Percentiles rank a stretch among this genome's conserved stretches.
Evolutionary conservation across 1,139 yeast genomes (phyloP).

Genomic region (Debaryomycetaceae sp.): DNA sequence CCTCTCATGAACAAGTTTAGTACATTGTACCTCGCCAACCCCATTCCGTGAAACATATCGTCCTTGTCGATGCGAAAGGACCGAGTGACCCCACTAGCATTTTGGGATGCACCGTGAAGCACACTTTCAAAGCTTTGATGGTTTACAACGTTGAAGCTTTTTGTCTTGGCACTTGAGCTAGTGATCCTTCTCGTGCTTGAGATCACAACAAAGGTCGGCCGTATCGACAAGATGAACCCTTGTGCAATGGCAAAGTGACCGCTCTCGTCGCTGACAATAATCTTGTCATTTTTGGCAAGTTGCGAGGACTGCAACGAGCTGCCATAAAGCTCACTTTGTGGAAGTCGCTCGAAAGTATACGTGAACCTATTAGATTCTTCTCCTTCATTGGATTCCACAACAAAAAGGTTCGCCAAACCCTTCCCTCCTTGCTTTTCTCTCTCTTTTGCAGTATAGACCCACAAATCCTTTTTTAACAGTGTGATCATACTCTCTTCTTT

Average conservation of each 20-base stretch:
- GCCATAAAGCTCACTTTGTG: constrained; percentile 10
- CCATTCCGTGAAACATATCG: constrained; percentile 70
- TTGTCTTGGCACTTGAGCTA: constrained; percentile 35
- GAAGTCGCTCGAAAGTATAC: constrained; percentile 50
- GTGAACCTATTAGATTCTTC: constrained; percentile 25
- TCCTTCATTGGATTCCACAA: constrained; percentile 25
- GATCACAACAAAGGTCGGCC: constrained; percentile 33
- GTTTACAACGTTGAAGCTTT: constrained; percentile 35
- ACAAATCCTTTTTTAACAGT: constrained; percentile 57
- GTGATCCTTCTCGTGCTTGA: constrained; percentile 50
- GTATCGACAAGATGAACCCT: constrained; percentile 51
- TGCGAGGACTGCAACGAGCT: constrained; percentile 36
- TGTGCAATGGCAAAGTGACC: constrained; percentile 74
- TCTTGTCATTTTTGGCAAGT: constrained; percentile 47
- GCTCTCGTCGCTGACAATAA: constrained; percentile 72
- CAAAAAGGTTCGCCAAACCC: constrained; percentile 46
- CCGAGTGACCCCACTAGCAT: constrained; percentile 2
- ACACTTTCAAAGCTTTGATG: constrained; percentile 53
- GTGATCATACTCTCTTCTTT: constrained; percentile 65
- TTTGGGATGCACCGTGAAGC: constrained; percentile 20
- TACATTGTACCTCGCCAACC: constrained; percentile 71
- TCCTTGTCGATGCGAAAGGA: constrained; percentile 75
- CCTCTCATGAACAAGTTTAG: constrained; percentile 57
- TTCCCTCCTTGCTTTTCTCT: constrained; percentile 61
- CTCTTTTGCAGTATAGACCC: constrained; percentile 58